Evolutionary conservation across 106 monocot genomes (phyloP), one percentile per base, ranked within the genome.

Genomic region (Allium fistulosum): DNA sequence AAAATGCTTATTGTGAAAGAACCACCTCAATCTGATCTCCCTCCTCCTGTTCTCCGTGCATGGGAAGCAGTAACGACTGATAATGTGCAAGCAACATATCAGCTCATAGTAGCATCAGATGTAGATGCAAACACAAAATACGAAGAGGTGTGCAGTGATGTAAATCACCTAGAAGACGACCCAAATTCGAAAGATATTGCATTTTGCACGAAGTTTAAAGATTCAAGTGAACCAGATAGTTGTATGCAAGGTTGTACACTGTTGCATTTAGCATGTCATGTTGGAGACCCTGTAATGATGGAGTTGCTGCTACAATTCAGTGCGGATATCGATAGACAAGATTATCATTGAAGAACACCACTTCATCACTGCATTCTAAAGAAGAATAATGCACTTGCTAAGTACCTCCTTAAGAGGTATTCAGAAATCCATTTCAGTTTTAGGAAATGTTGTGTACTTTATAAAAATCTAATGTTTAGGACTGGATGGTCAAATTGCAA

Each of bases 221-320:
- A 63, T 58, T 76, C 82, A 57, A 76, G 86, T 69, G 76, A 88
- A 51, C 74, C 64, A 64, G 84, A 72, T 56, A 53, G 79, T 68
- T 86, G 85, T 82, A 45, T 84, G 72, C 76, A 92, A 65, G 96
- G 96, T 27, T 84, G 86, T 75, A 84, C 88, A 57, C 72, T 84
- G 26, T 65, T 97, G 60, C 96, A 97, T 84, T 80, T 89, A 70
- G 92, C 92, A 45, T 92, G 88, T 69, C 86, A 97, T 74, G 45
- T 73, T 63, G 84, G 83, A 46, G 72, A 84, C 76, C 75, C 84
- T 67, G 78, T 82, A 49, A 92, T 92, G 88, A 10, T 87, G 57
- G 96, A 97, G 68, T 71, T 97, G 56, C 77, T 97, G 63, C 69
- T 97, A 49, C 96, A 88, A 62, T 97, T 89, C 75, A 88, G 96